Evolutionary conservation across 208 protist genomes (phyloP), one percentile per base, ranked within the genome.

Genomic region (Acanthamoeba triangularis): DNA sequence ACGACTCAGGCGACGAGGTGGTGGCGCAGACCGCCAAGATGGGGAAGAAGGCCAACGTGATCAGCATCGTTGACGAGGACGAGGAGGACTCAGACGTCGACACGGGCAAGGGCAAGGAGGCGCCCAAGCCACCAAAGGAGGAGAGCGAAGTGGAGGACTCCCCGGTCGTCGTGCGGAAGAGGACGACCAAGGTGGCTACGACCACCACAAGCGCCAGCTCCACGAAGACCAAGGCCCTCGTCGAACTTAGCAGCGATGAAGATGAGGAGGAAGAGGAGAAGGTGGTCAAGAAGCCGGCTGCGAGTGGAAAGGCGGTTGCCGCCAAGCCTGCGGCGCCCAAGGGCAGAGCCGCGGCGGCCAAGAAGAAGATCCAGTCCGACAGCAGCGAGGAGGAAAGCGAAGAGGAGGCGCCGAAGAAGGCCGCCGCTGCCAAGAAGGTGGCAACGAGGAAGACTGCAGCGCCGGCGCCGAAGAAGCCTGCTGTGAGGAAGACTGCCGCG

Each of bases 1-100:
- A 69, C 65, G 87, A 93, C 61, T 93, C 87, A 16, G 87, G 65
- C 8, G 87, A 93, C 37, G 87, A 93, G 35, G 28, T 93, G 10
- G 23, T 93, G 16, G 65, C 63, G 23, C 87, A 93, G 44, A 93
- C 87, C 1, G 65, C 56, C 56, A 93, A 56, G 47, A 69, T 93
- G 65, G 63, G 63, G 20, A 93, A 78, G 28, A 78, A 44, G 87
- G 37, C 41, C 35, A 74, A 14, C 37, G 41, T 74, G 63, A 93
- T 93, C 41, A 54, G 69, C 28, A n/a, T 93, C 41, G 28, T 30
- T 20, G 84, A 91, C 41, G 49, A 61, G 5, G 33, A 47, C n/a
- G n/a, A 67, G 59, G 10, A 37, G 1, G 87, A 93, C 28, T 69
- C 59, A 16, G 85, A 92, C 23, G 47, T 41, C 49, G 11, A 14